These are phyloP conservation scores for Rhodotorula sp. DNA, from an alignment of 1,284 basidiomycete genomes.

Conservation along the genomic window DNA sequence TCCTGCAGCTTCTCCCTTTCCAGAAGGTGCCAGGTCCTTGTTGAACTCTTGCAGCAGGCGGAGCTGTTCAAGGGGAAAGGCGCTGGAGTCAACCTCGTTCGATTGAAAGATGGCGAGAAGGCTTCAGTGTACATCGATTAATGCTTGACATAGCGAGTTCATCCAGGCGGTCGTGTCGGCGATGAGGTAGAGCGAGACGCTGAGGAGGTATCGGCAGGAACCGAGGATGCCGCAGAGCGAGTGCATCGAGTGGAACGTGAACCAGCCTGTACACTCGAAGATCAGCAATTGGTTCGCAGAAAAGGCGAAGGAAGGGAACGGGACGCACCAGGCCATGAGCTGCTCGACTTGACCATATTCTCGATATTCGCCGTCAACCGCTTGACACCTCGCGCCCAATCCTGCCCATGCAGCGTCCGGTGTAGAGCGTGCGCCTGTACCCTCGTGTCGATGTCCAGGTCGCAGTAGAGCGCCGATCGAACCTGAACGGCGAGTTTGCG, in stretches of 20 bases:
- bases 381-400: conserved; percentile 15
- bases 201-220: conserved; percentile 30
- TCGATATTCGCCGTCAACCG: conserved; percentile 30
- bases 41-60: conserved; percentile 26
- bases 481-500: conserved; percentile 25
- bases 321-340: conserved; percentile 33
- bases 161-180: conserved; percentile 33
- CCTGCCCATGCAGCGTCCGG: conserved; percentile 32
- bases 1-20: not conserved
- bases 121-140: conserved; percentile 21
- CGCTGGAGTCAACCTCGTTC: not conserved
- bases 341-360: conserved; percentile 30
- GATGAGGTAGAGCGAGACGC: conserved; percentile 32
- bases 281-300: not conserved
- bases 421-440: conserved; percentile 37
- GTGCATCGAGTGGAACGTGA: conserved; percentile 41
- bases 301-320: not conserved
- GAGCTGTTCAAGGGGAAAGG: conserved; percentile 8
- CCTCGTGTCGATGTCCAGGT: conserved; percentile 29
- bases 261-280: conserved; percentile 26
- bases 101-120: not conserved
- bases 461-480: conserved; percentile 23
- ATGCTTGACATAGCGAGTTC: conserved; percentile 22
- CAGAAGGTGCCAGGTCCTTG: conserved; percentile 31
- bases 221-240: conserved; percentile 40